phyloP scores from a whole-genome alignment of 78 protist genomes.

The Acrasis kona region DNA sequence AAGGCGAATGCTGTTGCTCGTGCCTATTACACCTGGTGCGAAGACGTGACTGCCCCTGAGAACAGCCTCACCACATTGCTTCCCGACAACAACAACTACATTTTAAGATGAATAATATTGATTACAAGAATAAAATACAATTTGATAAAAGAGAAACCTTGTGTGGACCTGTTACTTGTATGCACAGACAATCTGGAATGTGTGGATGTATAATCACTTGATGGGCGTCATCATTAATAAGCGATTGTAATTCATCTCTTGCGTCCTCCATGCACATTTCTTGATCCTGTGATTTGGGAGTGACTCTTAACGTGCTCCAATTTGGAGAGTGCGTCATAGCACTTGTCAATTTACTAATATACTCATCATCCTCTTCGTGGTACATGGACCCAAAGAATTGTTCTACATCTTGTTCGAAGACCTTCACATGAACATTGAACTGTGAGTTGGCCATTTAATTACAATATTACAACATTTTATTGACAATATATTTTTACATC shows the following conservation, averaged over 20 bases:
- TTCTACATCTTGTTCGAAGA: too few relatives aligned
- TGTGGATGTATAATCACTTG: background rate
- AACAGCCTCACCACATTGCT: conserved; percentile 22
- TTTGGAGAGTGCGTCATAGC: background rate
- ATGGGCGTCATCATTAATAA: background rate
- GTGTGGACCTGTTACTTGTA: background rate
- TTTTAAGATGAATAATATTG: too few relatives aligned
- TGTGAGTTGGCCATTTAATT: too few relatives aligned
- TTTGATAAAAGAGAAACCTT: background rate
- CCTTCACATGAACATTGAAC: too few relatives aligned
- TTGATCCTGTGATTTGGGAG: background rate
- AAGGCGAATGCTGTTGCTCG: background rate
- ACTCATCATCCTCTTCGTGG: background rate
- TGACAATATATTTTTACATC: too few relatives aligned
- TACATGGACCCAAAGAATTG: too few relatives aligned
- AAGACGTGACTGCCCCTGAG: conserved; percentile 18
- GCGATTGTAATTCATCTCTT: background rate
- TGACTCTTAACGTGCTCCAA: background rate
- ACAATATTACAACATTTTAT: too few relatives aligned
- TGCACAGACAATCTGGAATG: background rate
- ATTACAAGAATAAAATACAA: too few relatives aligned
- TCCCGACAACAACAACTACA: conserved; percentile 26
- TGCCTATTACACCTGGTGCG: conserved; percentile 23
- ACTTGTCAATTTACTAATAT: background rate
- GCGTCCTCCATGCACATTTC: background rate